Conservation (phyloP, 345 rosid genomes). For the Corymbia maculata region DNA sequence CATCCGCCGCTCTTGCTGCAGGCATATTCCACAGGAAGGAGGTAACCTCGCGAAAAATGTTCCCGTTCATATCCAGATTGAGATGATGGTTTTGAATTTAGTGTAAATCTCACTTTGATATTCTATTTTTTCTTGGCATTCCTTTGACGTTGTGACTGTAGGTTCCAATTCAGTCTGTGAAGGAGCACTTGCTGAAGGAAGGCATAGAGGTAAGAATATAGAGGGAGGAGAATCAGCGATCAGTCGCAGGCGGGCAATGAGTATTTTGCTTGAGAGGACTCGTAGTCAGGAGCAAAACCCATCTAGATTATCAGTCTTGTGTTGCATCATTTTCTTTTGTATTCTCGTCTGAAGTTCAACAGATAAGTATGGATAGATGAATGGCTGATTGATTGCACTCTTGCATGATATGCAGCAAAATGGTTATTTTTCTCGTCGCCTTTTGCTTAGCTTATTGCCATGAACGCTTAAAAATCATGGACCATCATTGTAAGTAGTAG, state of each 20-base stretch:
- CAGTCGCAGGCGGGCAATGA: neutral
- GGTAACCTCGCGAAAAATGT: conserved; percentile 19
- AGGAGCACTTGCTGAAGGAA: conserved; percentile 58
- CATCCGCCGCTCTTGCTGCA: conserved; percentile 97
- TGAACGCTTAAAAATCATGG: neutral
- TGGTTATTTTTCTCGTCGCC: neutral
- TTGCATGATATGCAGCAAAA: neutral
- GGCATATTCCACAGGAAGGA: conserved; percentile 97
- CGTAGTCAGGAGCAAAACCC: neutral
- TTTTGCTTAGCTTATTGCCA: neutral
- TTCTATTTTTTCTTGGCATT: neutral
- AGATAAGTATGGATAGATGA: neutral
- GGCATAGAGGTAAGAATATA: conserved; percentile 64
- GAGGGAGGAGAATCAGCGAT: neutral
- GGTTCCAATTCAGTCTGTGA: conserved; percentile 79
- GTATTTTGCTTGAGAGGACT: neutral
- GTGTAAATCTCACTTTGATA: neutral
- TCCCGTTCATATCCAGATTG: neutral
- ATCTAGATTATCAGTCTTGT: neutral
- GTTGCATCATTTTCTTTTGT: neutral
- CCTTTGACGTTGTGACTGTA: conserved; percentile 5
- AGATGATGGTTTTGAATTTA: neutral
- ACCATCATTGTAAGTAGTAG: rapidly evolving
- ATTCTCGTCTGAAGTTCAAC: neutral
- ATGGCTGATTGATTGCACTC: neutral